Base-by-base conservation (phyloP, 176 grass and related monocot genomes). In the Oryza punctata region DNA sequence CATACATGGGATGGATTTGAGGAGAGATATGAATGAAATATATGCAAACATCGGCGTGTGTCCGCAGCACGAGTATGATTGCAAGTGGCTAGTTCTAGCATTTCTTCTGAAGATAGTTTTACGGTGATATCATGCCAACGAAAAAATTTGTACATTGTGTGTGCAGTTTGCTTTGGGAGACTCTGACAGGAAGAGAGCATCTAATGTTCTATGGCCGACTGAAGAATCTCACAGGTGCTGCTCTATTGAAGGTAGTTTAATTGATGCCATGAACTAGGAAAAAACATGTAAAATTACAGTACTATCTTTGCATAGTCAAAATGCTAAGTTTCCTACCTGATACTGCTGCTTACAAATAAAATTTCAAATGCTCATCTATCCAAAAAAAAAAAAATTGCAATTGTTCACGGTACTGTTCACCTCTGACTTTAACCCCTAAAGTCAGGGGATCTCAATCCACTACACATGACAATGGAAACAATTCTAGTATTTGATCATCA, bases 111-210 rank as follows among this genome's bases (percentile, higher is more conserved):
- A 85, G 9, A 4, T 72, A 25, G 1, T 79, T 86, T 37, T 73
- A 26, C 19, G 76, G 41, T 70, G 35, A 14, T 81, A 16, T 5
- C 4, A 69, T 45, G 15, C n/a, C 18, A 68, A 74, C 32, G 21
- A 1, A 78, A 86, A 1, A 79, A 1, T 30, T 12, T 78, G 27
- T 61, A 38, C 12, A 21, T 61, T 67, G 23, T 71, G 38, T 72
- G n/a, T 88, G 84, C 92, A 98, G 96, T 59, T 90, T 98, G 65
- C 85, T 91, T 60, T 95, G 96, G 96, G 96, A 93, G 87, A 88
- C 81, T 49, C 73, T 98, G 25, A 95, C 93, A 35, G 89, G 82
- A 63, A 76, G 91, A 78, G 93, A 98, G 12, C 96, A 98, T 72
- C 68, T 98, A 21, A 61, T 90, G 79, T 98, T 98, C 80, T 98